Evolutionary conservation across 176 grass and related monocot genomes (phyloP).

Genomic region (Chloris gayana): DNA sequence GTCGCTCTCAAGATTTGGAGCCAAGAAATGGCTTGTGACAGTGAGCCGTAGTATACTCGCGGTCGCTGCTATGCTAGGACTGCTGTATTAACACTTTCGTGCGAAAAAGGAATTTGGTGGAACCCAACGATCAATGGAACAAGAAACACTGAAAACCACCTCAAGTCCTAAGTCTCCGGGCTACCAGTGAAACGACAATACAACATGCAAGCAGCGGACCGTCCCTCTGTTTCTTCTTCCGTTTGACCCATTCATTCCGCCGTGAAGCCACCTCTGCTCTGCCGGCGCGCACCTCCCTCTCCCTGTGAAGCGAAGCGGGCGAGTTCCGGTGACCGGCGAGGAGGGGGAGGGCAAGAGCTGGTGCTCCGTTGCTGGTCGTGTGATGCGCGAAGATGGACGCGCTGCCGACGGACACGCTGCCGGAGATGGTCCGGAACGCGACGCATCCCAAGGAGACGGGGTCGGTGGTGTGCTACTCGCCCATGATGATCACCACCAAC

Average conservation of each 20-base stretch:
- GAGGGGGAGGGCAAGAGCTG: background rate
- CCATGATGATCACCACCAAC: constrained; percentile 62
- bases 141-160: background rate
- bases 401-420: constrained; percentile 17
- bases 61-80: too few species aligned
- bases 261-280: background rate
- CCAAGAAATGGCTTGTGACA: background rate
- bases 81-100: background rate
- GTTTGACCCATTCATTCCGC: constrained; percentile 18
- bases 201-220: background rate
- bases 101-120: background rate
- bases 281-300: background rate
- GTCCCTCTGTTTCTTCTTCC: background rate
- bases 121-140: background rate
- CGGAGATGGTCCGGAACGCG: constrained; percentile 15
- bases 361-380: background rate
- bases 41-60: too few species aligned
- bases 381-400: constrained; percentile 48
- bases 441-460: constrained; percentile 16
- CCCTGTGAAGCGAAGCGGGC: background rate
- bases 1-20: too few species aligned
- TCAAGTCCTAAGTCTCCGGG: constrained; percentile 32
- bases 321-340: background rate
- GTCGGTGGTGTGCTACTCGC: constrained; percentile 70
- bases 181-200: constrained; percentile 8